A percentile compares a stretch with the other conserved stretches of the same genome.
Conservation (phyloP, 208 protist genomes). For the Crithidia brevicula region DNA sequence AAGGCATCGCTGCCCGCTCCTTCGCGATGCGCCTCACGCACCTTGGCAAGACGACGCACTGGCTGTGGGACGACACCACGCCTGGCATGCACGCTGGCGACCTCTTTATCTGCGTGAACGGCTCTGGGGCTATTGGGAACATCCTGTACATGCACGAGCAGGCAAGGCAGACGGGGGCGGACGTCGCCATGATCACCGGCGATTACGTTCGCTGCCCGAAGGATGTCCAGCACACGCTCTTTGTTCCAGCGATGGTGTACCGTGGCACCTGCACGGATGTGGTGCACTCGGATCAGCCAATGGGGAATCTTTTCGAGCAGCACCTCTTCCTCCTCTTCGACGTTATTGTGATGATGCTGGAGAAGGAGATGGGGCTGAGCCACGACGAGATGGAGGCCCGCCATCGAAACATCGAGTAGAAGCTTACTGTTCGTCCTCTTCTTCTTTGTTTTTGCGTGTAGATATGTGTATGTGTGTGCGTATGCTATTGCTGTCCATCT, state of each 20-base stretch:
- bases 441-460: constrained; percentile 1
- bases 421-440: neutral
- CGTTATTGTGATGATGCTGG: constrained; percentile 20
- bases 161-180: constrained; percentile 7
- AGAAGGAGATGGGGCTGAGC: constrained; percentile 11
- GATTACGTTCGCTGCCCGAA: constrained; percentile 10
- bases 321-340: constrained; percentile 27
- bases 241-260: constrained; percentile 25
- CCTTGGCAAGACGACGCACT: constrained; percentile 15
- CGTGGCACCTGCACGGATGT: constrained; percentile 12
- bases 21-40: constrained; percentile 11
- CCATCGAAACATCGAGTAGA: constrained; percentile 13
- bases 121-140: constrained; percentile 20
- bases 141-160: constrained; percentile 18
- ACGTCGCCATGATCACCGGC: constrained; percentile 21
- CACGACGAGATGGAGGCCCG: constrained; percentile 15
- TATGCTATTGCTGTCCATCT: too few species aligned
- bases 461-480: too few species aligned
- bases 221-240: constrained; percentile 6
- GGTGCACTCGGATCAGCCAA: constrained; percentile 13
- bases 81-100: constrained; percentile 25
- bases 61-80: constrained; percentile 14
- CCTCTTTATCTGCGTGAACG: constrained; percentile 27
- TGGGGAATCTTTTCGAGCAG: constrained; percentile 26
- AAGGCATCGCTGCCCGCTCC: constrained; percentile 20